phyloP scores from a whole-genome alignment of 2,329 filamentous ascomycete species.

The Trichoderma koningiopsis region DNA sequence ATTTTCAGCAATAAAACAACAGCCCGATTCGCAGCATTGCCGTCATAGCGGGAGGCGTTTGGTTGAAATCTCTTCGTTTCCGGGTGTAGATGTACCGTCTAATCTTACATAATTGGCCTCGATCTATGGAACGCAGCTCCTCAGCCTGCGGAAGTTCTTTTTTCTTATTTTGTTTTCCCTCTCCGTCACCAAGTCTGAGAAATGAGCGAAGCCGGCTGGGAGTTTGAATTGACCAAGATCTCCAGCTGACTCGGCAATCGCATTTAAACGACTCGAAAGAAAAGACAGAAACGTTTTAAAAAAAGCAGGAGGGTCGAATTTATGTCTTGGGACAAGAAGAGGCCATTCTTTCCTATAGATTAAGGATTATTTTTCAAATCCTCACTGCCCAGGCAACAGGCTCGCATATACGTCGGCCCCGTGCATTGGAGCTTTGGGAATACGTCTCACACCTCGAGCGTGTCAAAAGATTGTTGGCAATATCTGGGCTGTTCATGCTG shows the following conservation, averaged over 20 bases:
- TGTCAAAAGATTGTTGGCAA: constrained; percentile 12
- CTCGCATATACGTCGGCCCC: background rate
- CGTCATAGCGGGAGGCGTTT: constrained; percentile 60
- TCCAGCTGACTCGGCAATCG: constrained; percentile 37
- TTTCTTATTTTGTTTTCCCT: constrained; percentile 8
- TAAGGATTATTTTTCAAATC: constrained; percentile 20
- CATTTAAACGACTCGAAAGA: constrained; percentile 39
- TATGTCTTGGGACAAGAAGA: constrained; percentile 28
- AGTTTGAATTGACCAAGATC: constrained; percentile 24
- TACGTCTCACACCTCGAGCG: background rate
- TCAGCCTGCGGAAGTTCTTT: constrained; percentile 4
- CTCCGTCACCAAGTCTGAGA: constrained; percentile 14
- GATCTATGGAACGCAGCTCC: constrained; percentile 25
- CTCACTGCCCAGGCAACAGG: constrained; percentile 7
- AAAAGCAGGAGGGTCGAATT: constrained; percentile 18
- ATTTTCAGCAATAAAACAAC: constrained; percentile 39
- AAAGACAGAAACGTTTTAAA: constrained; percentile 33
- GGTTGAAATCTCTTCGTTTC: constrained; percentile 49
- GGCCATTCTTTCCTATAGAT: constrained; percentile 32
- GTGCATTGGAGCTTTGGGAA: constrained; percentile 3
- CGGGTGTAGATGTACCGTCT: constrained; percentile 56
- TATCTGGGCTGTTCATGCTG: constrained; percentile 14
- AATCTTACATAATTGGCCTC: constrained; percentile 51
- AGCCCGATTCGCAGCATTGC: constrained; percentile 43
- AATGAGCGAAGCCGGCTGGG: constrained; percentile 23